phyloP scores from a whole-genome alignment of 2,329 filamentous ascomycete species.

The Davidsoniella virescens region DNA sequence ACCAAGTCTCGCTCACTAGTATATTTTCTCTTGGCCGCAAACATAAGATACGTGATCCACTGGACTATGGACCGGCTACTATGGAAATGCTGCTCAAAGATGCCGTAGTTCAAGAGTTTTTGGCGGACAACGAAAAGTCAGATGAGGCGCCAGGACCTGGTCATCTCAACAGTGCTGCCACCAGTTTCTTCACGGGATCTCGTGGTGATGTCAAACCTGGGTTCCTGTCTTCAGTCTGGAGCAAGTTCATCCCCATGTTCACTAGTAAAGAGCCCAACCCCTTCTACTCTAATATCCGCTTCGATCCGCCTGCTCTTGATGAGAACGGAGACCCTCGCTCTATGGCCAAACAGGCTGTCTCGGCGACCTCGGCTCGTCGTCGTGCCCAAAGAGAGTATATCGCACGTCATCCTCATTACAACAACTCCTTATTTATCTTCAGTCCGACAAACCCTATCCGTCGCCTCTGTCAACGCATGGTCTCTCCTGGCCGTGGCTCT shows the following conservation, averaged over 20 bases:
- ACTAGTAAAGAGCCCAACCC: constrained; percentile 70
- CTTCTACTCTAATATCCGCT: constrained; percentile 64
- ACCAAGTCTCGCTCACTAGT: constrained; percentile 61
- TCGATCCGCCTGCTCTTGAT: constrained; percentile 55
- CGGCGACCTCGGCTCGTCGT: constrained; percentile 65
- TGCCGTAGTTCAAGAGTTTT: constrained; percentile 83
- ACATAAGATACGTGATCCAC: constrained; percentile 51
- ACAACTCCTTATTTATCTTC: constrained; percentile 82
- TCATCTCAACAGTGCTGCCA: constrained; percentile 21
- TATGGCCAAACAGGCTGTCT: constrained; percentile 82
- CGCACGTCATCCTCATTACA: constrained; percentile 73
- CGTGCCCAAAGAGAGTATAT: constrained; percentile 85
- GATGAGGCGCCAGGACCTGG: constrained; percentile 17
- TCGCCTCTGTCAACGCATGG: constrained; percentile 70
- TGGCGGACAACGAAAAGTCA: constrained; percentile 51
- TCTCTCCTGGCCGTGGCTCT: constrained; percentile 75
- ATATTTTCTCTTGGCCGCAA: constrained; percentile 49
- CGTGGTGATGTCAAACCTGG: constrained; percentile 38
- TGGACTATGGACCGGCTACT: constrained; percentile 81
- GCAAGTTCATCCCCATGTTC: constrained; percentile 37
- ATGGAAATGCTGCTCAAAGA: constrained; percentile 96
- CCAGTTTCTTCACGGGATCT: constrained; percentile 7
- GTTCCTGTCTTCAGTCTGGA: constrained; percentile 43
- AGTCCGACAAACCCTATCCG: constrained; percentile 61
- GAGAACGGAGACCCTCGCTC: constrained; percentile 53